Evolutionary conservation across 208 protist genomes (phyloP).

Genomic region (Borovskyia barvae): DNA sequence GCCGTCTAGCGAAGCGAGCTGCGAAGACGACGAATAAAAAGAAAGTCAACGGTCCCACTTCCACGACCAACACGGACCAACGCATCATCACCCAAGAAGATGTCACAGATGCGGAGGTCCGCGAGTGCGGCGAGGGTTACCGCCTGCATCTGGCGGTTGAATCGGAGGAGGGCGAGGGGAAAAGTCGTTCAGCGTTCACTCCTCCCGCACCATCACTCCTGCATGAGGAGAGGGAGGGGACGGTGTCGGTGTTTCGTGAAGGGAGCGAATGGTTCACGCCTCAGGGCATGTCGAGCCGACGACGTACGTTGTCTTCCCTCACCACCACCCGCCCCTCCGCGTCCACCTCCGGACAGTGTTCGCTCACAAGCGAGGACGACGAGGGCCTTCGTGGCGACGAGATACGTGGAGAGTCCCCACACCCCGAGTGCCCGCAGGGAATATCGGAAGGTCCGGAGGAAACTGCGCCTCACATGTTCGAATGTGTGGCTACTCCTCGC

Average conservation of each 20-base stretch:
- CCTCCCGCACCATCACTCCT: neutral
- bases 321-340: conserved; percentile 6
- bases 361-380: neutral
- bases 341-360: neutral
- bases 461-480: too few relatives aligned
- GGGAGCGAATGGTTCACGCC: conserved; percentile 1
- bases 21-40: neutral
- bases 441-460: too few relatives aligned
- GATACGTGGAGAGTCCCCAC: neutral
- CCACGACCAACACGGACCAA: too few relatives aligned
- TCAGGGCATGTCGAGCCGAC: neutral
- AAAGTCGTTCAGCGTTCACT: too few relatives aligned
- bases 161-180: neutral
- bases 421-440: too few relatives aligned
- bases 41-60: too few relatives aligned
- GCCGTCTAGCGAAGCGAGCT: conserved; percentile 14
- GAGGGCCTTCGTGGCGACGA: neutral
- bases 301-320: conserved; percentile 5
- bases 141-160: neutral
- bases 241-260: neutral
- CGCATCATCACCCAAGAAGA: too few relatives aligned
- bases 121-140: too few relatives aligned
- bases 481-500: too few relatives aligned
- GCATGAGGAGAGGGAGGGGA: neutral
- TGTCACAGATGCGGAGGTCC: too few relatives aligned